Evolutionary conservation across 2,329 filamentous ascomycete species (phyloP).

Genomic region (Fusarium protoensiforme): DNA sequence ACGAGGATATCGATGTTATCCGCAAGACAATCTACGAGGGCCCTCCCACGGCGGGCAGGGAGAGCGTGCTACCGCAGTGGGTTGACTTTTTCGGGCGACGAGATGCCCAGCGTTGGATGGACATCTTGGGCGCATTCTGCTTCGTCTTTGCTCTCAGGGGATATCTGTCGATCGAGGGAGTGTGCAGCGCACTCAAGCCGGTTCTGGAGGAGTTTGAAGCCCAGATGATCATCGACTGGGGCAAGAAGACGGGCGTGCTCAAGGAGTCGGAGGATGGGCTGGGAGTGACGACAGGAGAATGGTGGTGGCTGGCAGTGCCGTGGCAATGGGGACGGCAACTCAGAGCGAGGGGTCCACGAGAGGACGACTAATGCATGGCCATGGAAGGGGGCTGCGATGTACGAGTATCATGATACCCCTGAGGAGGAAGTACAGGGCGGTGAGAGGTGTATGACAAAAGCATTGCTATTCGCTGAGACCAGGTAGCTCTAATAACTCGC

Average conservation of each 20-base stretch:
- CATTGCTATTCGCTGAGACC: neutral
- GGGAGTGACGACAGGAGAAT: slow-evolving; percentile 65
- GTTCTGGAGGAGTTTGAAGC: slow-evolving; percentile 73
- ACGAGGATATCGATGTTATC: slow-evolving; percentile 60
- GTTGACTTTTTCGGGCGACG: slow-evolving; percentile 73
- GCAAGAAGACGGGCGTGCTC: slow-evolving; percentile 63
- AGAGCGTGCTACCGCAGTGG: slow-evolving; percentile 75
- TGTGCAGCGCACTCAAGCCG: slow-evolving; percentile 66
- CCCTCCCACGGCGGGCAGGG: slow-evolving; percentile 55
- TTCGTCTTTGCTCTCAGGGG: slow-evolving; percentile 73
- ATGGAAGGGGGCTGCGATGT: neutral
- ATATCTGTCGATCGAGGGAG: slow-evolving; percentile 62
- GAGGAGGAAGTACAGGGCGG: neutral
- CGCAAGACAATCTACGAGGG: slow-evolving; percentile 48
- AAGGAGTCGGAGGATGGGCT: slow-evolving; percentile 52
- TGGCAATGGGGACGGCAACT: slow-evolving; percentile 40
- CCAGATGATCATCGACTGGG: slow-evolving; percentile 69
- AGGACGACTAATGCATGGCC: slow-evolving; percentile 8
- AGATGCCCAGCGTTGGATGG: slow-evolving; percentile 71
- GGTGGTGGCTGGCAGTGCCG: slow-evolving; percentile 73
- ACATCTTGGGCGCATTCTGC: slow-evolving; percentile 70
- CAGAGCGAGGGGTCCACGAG: neutral
- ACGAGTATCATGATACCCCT: slow-evolving; percentile 14
- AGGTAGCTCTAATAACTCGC: neutral
- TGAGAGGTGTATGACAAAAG: neutral